Percentiles rank a stretch among this genome's conserved stretches.
Evolutionary conservation across 1,284 basidiomycete species (phyloP).

Genomic region (Puccinia polysora): DNA sequence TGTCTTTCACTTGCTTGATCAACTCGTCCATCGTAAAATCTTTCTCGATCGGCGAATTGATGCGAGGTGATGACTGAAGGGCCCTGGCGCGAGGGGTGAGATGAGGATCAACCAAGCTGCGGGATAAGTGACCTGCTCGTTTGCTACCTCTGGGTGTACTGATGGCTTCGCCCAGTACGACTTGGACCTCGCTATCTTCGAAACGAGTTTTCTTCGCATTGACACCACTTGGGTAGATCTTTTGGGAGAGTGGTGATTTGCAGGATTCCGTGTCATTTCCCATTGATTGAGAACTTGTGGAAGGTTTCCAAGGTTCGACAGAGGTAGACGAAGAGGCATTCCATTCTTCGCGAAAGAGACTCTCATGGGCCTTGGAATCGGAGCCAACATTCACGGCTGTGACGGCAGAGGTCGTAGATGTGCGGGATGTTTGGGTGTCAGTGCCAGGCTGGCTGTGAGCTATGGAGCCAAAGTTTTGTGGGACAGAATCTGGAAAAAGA

Average conservation of each 20-base stretch:
- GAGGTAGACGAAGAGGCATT: too few relatives aligned
- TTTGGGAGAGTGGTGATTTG: constrained; percentile 12
- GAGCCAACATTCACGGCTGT: too few relatives aligned
- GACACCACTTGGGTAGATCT: constrained; percentile 22
- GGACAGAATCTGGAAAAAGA: too few relatives aligned
- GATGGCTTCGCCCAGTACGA: constrained; percentile 23
- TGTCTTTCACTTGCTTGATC: constrained; percentile 19
- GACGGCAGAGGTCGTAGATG: too few relatives aligned
- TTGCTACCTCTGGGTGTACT: constrained; percentile 22
- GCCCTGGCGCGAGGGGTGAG: constrained; percentile 19
- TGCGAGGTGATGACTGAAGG: background rate
- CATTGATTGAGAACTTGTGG: background rate
- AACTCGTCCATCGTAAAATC: constrained; percentile 30
- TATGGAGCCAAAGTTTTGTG: too few relatives aligned
- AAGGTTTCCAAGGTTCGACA: background rate
- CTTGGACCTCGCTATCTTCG: background rate
- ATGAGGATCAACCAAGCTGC: constrained; percentile 19
- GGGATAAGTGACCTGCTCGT: background rate
- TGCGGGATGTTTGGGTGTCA: too few relatives aligned
- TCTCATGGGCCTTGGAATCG: too few relatives aligned
- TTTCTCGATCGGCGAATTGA: constrained; percentile 10
- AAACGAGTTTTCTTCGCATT: background rate
- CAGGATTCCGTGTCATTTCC: background rate
- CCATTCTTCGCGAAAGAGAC: too few relatives aligned
- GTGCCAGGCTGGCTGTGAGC: too few relatives aligned